phyloP scores from a whole-genome alignment of 768 basidiomycete genomes.

The Psilocybe azurescens region DNA sequence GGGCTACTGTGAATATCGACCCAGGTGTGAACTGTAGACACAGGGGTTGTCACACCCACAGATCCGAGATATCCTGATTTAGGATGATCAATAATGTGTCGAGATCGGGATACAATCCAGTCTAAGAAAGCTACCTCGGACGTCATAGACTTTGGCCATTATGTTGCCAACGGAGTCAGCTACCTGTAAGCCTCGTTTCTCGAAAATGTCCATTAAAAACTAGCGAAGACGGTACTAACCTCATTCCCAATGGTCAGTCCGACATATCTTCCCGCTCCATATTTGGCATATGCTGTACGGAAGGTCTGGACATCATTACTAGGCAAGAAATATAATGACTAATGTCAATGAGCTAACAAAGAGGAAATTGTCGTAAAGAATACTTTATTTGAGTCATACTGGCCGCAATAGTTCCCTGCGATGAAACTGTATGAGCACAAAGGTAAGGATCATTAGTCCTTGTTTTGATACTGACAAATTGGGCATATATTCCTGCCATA shows the following conservation, averaged over 20 bases:
- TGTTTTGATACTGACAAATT: constrained; percentile 23
- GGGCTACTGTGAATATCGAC: constrained; percentile 39
- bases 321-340: neutral
- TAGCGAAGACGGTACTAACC: constrained; percentile 17
- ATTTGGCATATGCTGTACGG: neutral
- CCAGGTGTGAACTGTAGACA: constrained; percentile 47
- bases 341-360: neutral
- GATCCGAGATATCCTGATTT: constrained; percentile 37
- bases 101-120: neutral
- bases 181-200: constrained; percentile 9
- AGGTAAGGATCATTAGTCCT: neutral
- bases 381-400: constrained; percentile 33
- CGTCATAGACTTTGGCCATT: constrained; percentile 42
- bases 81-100: neutral
- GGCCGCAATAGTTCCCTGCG: constrained; percentile 36
- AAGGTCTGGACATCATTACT: constrained; percentile 5
- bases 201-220: too few relatives aligned
- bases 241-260: constrained; percentile 32
- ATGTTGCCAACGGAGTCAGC: constrained; percentile 37
- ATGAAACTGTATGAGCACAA: neutral
- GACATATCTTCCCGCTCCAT: constrained; percentile 1
- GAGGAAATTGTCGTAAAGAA: constrained; percentile 1
- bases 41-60: constrained; percentile 39
- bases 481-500: constrained; percentile 40
- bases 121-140: constrained; percentile 32